These are phyloP conservation scores for Dalbergia cochinchinensis DNA, from an alignment of 306 rosid species.

Conservation along the genomic window DNA sequence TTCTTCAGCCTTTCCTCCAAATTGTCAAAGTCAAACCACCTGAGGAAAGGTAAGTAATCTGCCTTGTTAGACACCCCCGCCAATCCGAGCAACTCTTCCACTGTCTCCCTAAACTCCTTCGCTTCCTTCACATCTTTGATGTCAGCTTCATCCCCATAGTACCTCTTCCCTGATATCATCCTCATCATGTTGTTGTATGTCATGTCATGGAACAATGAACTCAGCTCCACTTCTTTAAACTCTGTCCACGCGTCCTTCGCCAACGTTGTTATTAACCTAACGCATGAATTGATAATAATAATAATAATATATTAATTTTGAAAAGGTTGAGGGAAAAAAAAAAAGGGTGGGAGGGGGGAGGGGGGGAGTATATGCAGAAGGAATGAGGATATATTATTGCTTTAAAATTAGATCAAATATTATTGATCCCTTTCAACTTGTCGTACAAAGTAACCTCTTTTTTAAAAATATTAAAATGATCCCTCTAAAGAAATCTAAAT, in stretches of 20 bases:
- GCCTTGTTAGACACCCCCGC: slow-evolving; percentile 7
- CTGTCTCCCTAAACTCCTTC: slow-evolving; percentile 18
- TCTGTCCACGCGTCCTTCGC: not conserved
- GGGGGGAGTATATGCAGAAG: too few relatives aligned
- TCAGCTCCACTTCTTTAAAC: not conserved
- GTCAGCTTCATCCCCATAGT: slow-evolving; percentile 1
- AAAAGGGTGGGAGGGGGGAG: too few relatives aligned
- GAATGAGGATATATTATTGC: too few relatives aligned
- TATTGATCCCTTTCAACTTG: too few relatives aligned
- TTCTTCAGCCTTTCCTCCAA: slow-evolving; percentile 1
- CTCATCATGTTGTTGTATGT: slow-evolving; percentile 41
- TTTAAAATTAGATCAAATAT: too few relatives aligned
- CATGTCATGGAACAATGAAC: slow-evolving; percentile 15
- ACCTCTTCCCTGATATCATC: slow-evolving; percentile 40
- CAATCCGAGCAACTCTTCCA: slow-evolving; percentile 7
- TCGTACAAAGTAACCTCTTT: too few relatives aligned
- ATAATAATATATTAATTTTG: too few relatives aligned
- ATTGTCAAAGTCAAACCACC: slow-evolving; percentile 32
- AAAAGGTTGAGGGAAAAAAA: too few relatives aligned
- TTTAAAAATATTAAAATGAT: too few relatives aligned
- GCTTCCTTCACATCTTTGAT: slow-evolving; percentile 15
- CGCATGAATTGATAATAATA: too few relatives aligned
- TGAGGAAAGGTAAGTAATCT: slow-evolving; percentile 25
- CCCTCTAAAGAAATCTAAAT: too few relatives aligned
- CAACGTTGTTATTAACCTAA: not conserved